Evolutionary conservation across 768 basidiomycete species (phyloP), one percentile per base, ranked within the genome.

Genomic region (Kwoniella mangroviensis): DNA sequence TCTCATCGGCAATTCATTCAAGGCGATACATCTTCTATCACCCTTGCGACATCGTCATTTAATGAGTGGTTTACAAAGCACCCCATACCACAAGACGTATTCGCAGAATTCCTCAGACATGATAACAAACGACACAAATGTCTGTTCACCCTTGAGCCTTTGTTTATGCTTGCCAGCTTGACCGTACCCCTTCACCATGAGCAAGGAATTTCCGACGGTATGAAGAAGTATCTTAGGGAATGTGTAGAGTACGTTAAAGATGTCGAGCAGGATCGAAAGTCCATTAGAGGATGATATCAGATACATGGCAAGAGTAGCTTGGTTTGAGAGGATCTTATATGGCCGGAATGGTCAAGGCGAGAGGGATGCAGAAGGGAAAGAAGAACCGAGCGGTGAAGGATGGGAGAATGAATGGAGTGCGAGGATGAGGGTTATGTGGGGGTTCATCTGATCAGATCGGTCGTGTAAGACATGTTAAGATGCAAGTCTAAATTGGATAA

Each of bases 361-460:
- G 15, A 54, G 1, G 19, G 19, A 59, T 22, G 56, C 3, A 1
- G 26, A 17, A 3, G 55, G 12, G 15, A 6, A 49, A 28, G 45
- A 51, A 9, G 65, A 59, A n/a, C 65, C 65, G 2, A 22, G 59
- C 51, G 56, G 65, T 9, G 10, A 40, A 13, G 65, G 65, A 2
- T 67, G 65, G 65, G 45, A 59, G 21, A 22, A 55, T 51, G 65
- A 43, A 19, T 67, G 65, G 65, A 26, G 21, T 34, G 41, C 26
- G 40, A 67, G 65, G 43, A 67, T 67, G 56, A 67, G 53, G 49
- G 21, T 67, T n/a, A n/a, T 59, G 9, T 67, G 65, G 65, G 65
- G 56, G 11, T 59, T 67, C 24, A 40, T 59, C 24, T 67, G 43
- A 51, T 49, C 43, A 12, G 43, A 45, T 34, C 34, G 34, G 34